A percentile compares a stretch with the other conserved stretches of the same genome.
These are phyloP conservation scores for Candida sanyaensis DNA, from an alignment of 1,139 yeast species.

Conservation along the genomic window DNA sequence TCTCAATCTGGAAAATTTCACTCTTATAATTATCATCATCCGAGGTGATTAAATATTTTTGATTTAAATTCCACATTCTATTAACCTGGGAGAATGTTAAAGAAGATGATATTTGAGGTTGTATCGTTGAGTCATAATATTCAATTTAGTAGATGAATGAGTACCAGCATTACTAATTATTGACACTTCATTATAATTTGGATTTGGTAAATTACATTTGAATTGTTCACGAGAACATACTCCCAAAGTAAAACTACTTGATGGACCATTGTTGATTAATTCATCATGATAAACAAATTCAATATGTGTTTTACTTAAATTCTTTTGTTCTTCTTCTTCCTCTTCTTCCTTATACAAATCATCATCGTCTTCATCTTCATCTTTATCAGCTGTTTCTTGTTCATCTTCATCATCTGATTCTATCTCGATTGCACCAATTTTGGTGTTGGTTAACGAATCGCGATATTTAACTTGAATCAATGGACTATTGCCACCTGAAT, in stretches of 20 bases:
- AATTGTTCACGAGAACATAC: slow-evolving; percentile 55
- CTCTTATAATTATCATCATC: slow-evolving; percentile 65
- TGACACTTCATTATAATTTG: slow-evolving; percentile 64
- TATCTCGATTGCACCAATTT: slow-evolving; percentile 3
- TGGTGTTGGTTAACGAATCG: slow-evolving; percentile 12
- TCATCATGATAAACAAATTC: slow-evolving; percentile 53
- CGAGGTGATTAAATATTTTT: slow-evolving; percentile 68
- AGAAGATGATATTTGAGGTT: slow-evolving; percentile 67
- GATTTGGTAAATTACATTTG: slow-evolving; percentile 65
- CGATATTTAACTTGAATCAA: slow-evolving; percentile 35
- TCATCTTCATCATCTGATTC: slow-evolving; percentile 12
- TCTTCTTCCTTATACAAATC: slow-evolving; percentile 38
- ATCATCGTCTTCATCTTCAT: slow-evolving; percentile 27
- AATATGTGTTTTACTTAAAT: slow-evolving; percentile 28
- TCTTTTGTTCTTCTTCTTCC: slow-evolving; percentile 31
- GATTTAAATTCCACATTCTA: slow-evolving; percentile 69
- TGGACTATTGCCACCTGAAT: slow-evolving; percentile 36
- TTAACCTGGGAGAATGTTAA: slow-evolving; percentile 75
- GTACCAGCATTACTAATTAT: slow-evolving; percentile 74
- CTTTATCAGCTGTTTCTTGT: slow-evolving; percentile 18
- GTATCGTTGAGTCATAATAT: slow-evolving; percentile 61
- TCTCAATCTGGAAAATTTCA: slow-evolving; percentile 71
- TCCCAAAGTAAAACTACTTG: slow-evolving; percentile 70
- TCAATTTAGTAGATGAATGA: slow-evolving; percentile 54
- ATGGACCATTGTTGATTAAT: slow-evolving; percentile 72